Conservation (phyloP, 495 filamentous ascomycete genomes). For the Staphylotrichum tortipilum region DNA sequence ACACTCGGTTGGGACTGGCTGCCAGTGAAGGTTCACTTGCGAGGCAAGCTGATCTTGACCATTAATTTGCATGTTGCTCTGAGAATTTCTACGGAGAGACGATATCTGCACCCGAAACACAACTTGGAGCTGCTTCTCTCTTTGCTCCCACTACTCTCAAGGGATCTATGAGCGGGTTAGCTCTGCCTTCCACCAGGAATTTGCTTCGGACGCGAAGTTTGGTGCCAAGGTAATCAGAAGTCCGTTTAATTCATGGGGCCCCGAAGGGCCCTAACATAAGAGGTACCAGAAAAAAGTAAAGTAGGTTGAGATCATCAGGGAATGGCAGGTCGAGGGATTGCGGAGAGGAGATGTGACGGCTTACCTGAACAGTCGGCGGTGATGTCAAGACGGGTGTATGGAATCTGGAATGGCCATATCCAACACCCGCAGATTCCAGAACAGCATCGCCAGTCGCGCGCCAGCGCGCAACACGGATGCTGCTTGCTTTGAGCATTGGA, state of each 20-base stretch:
- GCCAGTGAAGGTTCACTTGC: background rate
- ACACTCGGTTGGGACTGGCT: background rate
- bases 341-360: background rate
- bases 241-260: constrained; percentile 50
- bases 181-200: background rate
- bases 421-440: background rate
- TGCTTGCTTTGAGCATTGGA: too few species aligned
- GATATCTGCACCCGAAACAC: too few species aligned
- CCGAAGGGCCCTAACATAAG: constrained; percentile 50
- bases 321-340: background rate
- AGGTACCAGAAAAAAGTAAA: constrained; percentile 52
- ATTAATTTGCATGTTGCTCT: too few species aligned
- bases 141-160: background rate
- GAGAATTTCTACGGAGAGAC: background rate
- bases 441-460: too few species aligned
- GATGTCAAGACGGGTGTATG: constrained; percentile 4
- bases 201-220: background rate
- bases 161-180: constrained; percentile 15
- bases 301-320: constrained; percentile 42
- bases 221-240: constrained; percentile 42
- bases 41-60: background rate
- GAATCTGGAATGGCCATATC: too few species aligned
- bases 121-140: too few species aligned
- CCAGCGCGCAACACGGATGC: background rate
- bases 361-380: constrained; percentile 12